A percentile compares a stretch with the other conserved stretches of the same genome.
phyloP scores from a whole-genome alignment of 176 grass and related monocot species.

The Cenchrus purpureus region DNA sequence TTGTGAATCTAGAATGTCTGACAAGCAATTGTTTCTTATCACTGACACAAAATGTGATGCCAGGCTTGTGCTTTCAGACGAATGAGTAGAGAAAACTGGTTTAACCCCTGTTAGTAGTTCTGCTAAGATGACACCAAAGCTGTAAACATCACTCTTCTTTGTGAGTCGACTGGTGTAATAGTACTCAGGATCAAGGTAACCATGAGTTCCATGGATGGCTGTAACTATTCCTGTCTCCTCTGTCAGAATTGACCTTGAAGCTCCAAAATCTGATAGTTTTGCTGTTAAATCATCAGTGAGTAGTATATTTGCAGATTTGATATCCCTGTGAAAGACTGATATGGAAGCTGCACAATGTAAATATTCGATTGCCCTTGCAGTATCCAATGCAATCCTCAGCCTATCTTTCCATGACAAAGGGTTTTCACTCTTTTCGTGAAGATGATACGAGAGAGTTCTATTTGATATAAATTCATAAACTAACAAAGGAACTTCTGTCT shows the following conservation, averaged over 20 bases:
- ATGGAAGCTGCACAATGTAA: conserved; percentile 42
- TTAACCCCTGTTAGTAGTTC: conserved; percentile 38
- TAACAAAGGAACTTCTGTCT: too few relatives aligned
- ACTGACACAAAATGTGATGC: conserved; percentile 33
- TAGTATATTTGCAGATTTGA: conserved; percentile 54
- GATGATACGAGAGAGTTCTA: conserved; percentile 41
- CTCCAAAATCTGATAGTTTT: conserved; percentile 55
- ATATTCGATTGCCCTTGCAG: not conserved
- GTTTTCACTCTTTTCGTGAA: conserved; percentile 9
- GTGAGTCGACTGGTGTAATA: conserved; percentile 49
- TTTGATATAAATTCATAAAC: conserved; percentile 65
- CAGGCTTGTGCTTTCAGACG: not conserved
- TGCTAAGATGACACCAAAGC: conserved; percentile 46
- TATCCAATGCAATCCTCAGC: too few relatives aligned
- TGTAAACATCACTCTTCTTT: conserved; percentile 50
- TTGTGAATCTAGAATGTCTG: conserved; percentile 40
- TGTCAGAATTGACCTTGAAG: conserved; percentile 44
- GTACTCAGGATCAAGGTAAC: conserved; percentile 55
- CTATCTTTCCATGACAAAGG: too few relatives aligned
- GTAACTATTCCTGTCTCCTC: conserved; percentile 45
- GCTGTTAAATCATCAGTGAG: conserved; percentile 45
- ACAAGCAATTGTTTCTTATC: conserved; percentile 27
- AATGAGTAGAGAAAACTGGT: conserved; percentile 32
- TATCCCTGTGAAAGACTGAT: conserved; percentile 62
- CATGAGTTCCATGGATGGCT: conserved; percentile 42